These are phyloP conservation scores for Austroboletus niveus DNA, from an alignment of 1,284 basidiomycete species.

Conservation along the genomic window DNA sequence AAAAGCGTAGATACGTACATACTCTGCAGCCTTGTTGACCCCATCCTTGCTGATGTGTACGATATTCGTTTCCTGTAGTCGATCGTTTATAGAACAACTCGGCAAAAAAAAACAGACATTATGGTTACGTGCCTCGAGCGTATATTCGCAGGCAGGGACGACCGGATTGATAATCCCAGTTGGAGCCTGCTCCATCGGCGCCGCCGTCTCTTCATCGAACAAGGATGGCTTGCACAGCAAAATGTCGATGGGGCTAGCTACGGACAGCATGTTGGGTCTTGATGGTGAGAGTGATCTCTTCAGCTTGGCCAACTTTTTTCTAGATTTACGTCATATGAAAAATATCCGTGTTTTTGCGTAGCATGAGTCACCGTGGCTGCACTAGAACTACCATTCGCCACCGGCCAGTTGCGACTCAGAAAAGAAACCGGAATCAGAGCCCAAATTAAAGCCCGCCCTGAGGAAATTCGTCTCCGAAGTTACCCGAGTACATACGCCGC, in stretches of 20 bases:
- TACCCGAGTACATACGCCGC: background rate
- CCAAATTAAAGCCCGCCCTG: background rate
- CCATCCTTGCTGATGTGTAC: conserved; percentile 57
- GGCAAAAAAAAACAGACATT: background rate
- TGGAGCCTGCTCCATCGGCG: background rate
- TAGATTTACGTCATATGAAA: conserved; percentile 12
- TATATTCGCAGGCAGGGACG: conserved; percentile 47
- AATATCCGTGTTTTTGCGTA: background rate
- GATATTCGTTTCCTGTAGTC: conserved; percentile 49
- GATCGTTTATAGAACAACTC: background rate
- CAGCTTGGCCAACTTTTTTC: background rate
- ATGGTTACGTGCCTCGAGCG: conserved; percentile 42
- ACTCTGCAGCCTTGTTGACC: conserved; percentile 56
- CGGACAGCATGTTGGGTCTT: conserved; percentile 18
- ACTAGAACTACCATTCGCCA: background rate
- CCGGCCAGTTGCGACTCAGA: background rate
- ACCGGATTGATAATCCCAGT: conserved; percentile 44
- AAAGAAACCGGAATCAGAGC: background rate
- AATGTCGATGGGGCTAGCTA: conserved; percentile 5
- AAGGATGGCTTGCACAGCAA: background rate
- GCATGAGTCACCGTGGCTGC: background rate
- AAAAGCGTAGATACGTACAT: conserved; percentile 42
- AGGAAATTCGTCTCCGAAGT: background rate
- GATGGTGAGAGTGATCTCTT: background rate
- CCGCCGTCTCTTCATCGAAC: background rate